Base-by-base conservation (phyloP, 2,329 filamentous ascomycete genomes). In the Cercospora zeina region DNA sequence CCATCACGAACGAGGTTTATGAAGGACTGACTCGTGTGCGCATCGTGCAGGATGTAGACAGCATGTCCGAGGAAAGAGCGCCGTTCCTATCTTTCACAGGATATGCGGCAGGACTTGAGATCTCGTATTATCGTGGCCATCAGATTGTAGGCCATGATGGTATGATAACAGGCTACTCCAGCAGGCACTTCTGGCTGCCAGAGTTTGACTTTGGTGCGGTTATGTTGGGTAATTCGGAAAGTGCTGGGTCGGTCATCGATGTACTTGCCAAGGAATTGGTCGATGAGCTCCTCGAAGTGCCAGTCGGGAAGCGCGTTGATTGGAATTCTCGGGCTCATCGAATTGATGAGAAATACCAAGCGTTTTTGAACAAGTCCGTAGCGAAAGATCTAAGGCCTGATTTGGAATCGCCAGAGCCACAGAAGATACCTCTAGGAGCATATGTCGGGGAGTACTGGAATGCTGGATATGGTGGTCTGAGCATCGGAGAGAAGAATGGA, bases 171-270 rank as follows among this genome's bases (percentile, higher is more conserved):
- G 42, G 42, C 13, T 45, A 45, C 42, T 45, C 42, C 11, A 45
- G 42, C 42, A 10, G 42, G 19, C 42, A 45, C 11, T 45, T 45
- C 19, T 45, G 42, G 42, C 9, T 45, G 7, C 73, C 73, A 14
- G 67, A 67, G 3, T 61, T 64, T 27, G 65, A 67, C 3, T 70
- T 75, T 50, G 73, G 68, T n/a, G 70, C 59, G 8, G 72, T 73
- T 2, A 67, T 75, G 9, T 47, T 75, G 6, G 71, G 69, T 4
- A 75, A 74, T 45, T 65, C 68, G 11, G 68, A 64, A n/a, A 64
- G 58, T 19, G 63, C 65, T 14, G 49, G 57, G 11, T 33, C 47
- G 11, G 19, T 62, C 5, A 54, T 62, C 4, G 65, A 65, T 16
- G 47, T 54, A 5, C 58, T 70, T 10, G 9, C 73, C 6, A 62